Evolutionary conservation across 495 filamentous ascomycete genomes (phyloP).

Genomic region (Arthonia radiata): DNA sequence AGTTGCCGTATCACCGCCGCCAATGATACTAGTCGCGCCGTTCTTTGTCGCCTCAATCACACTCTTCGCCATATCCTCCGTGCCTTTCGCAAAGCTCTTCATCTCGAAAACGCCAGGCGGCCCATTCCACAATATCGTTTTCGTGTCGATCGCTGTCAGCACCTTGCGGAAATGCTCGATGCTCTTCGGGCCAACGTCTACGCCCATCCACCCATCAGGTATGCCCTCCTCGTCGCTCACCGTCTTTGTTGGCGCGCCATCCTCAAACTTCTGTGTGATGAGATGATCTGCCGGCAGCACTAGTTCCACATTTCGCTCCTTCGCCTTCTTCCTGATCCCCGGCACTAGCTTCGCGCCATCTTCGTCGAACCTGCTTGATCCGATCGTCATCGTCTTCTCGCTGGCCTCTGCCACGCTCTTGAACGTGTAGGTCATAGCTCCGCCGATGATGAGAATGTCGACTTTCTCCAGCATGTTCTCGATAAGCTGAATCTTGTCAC

Average conservation of each 20-base stretch:
- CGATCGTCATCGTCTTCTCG: slow-evolving; percentile 91
- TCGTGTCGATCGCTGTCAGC: slow-evolving; percentile 65
- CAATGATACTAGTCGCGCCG: slow-evolving; percentile 90
- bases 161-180: slow-evolving; percentile 60
- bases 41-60: slow-evolving; percentile 52
- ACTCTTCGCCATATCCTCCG: slow-evolving; percentile 71
- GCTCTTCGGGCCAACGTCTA: slow-evolving; percentile 78
- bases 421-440: slow-evolving; percentile 99
- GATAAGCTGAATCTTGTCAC: slow-evolving; percentile 98
- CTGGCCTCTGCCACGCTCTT: too few relatives aligned
- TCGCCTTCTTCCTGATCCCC: slow-evolving; percentile 78
- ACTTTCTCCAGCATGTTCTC: slow-evolving; percentile 97
- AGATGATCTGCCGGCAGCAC: slow-evolving; percentile 89
- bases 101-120: slow-evolving; percentile 95
- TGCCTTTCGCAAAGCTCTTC: slow-evolving; percentile 74
- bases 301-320: slow-evolving; percentile 83
- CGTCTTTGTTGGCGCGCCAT: slow-evolving; percentile 53
- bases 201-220: slow-evolving; percentile 89
- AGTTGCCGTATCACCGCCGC: slow-evolving; percentile 92
- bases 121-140: slow-evolving; percentile 98
- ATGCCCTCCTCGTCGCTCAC: slow-evolving; percentile 80
- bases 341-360: slow-evolving; percentile 78
- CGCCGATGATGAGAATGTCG: slow-evolving; percentile 86
- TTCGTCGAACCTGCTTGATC: slow-evolving; percentile 83
- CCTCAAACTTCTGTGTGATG: slow-evolving; percentile 81